phyloP scores from a whole-genome alignment of 345 rosid species.

The Boechera retrofracta region DNA sequence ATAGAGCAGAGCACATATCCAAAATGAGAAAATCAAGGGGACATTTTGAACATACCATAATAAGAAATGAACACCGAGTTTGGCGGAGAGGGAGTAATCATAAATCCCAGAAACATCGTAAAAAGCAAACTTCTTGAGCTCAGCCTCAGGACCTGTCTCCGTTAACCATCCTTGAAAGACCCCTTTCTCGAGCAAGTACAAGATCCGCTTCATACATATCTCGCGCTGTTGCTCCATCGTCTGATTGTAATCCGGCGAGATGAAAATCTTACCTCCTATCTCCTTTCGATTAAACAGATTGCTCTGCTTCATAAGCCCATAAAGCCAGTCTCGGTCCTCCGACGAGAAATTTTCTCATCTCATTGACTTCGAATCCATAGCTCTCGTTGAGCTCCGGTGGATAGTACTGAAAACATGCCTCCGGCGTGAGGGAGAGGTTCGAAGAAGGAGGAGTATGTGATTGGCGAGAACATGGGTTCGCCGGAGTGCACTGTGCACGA shows the following conservation, averaged over 20 bases:
- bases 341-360: slow-evolving; percentile 72
- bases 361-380: slow-evolving; percentile 55
- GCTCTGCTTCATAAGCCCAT: slow-evolving; percentile 67
- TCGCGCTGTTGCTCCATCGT: slow-evolving; percentile 92
- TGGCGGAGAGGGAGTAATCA: slow-evolving; percentile 73
- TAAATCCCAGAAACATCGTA: slow-evolving; percentile 58
- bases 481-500: slow-evolving; percentile 54
- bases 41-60: slow-evolving; percentile 57
- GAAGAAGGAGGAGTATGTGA: slow-evolving; percentile 51
- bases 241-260: slow-evolving; percentile 77
- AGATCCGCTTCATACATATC: slow-evolving; percentile 67
- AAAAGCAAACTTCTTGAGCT: slow-evolving; percentile 61
- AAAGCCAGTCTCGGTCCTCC: slow-evolving; percentile 82
- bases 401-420: slow-evolving; percentile 58
- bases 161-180: slow-evolving; percentile 82
- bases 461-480: slow-evolving; percentile 59
- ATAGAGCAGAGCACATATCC: not conserved
- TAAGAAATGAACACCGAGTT: slow-evolving; percentile 85
- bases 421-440: slow-evolving; percentile 38
- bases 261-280: slow-evolving; percentile 68
- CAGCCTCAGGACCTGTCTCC: slow-evolving; percentile 54
- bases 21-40: not conserved
- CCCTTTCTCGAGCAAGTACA: slow-evolving; percentile 60
- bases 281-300: slow-evolving; percentile 65
- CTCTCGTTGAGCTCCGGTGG: slow-evolving; percentile 71